phyloP scores from a whole-genome alignment of 768 basidiomycete genomes.

The Leccinum arenicola region DNA sequence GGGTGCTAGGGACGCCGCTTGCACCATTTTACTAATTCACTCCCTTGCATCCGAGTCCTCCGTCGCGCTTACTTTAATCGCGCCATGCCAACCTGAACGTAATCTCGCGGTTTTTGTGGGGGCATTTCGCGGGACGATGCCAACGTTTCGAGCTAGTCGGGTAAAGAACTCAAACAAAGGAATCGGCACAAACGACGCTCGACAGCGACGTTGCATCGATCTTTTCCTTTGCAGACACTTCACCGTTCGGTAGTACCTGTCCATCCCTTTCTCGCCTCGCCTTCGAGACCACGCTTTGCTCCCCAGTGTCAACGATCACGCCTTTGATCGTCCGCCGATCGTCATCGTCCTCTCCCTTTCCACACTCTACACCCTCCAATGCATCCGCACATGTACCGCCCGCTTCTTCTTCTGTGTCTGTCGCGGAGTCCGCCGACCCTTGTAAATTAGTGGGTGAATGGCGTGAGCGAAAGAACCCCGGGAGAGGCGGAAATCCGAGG shows the following conservation, averaged over 20 bases:
- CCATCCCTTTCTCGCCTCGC: constrained; percentile 13
- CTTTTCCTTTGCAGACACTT: constrained; percentile 23
- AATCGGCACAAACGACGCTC: constrained; percentile 19
- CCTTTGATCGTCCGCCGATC: constrained; percentile 41
- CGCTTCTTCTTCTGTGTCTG: constrained; percentile 19
- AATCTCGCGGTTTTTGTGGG: constrained; percentile 10
- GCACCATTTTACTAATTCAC: constrained; percentile 16
- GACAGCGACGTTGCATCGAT: constrained; percentile 12
- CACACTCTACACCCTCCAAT: constrained; percentile 7
- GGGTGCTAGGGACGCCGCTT: constrained; percentile 7
- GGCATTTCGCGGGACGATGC: not conserved
- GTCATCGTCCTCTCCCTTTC: constrained; percentile 37
- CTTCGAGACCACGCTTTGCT: constrained; percentile 10
- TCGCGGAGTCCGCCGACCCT: constrained; percentile 20
- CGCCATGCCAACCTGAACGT: constrained; percentile 13
- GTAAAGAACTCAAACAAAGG: constrained; percentile 16
- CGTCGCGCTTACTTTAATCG: constrained; percentile 6
- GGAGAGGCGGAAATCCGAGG: constrained; percentile 59
- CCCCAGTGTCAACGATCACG: constrained; percentile 21
- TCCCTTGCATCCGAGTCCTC: constrained; percentile 14
- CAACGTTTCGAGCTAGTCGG: not conserved
- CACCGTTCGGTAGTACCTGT: constrained; percentile 3
- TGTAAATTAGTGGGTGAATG: constrained; percentile 46
- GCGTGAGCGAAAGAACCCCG: constrained; percentile 61
- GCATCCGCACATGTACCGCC: constrained; percentile 12